A percentile compares a stretch with the other conserved stretches of the same genome.
Evolutionary conservation across 805 yeast species (phyloP).

Genomic region (Brettanomyces sp.): DNA sequence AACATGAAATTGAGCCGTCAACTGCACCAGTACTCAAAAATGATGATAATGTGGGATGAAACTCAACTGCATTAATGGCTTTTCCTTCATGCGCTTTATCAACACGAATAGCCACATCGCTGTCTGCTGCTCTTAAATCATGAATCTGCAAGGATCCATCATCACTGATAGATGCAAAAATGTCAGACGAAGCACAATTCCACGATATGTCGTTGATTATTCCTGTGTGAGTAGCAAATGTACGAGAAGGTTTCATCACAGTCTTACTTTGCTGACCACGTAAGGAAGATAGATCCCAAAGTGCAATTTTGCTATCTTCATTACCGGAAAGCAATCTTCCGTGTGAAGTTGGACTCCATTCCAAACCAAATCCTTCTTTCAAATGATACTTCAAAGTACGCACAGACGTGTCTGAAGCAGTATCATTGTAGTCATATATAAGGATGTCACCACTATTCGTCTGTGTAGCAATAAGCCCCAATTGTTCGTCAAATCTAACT

Average conservation of each 20-base stretch:
- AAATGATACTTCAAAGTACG: constrained; percentile 43
- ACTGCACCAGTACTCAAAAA: constrained; percentile 71
- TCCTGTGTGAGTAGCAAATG: constrained; percentile 42
- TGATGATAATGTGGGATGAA: constrained; percentile 46
- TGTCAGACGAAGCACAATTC: constrained; percentile 31
- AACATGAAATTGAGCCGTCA: constrained; percentile 62
- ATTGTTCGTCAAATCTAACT: constrained; percentile 43
- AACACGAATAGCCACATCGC: constrained; percentile 30
- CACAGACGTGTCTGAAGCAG: constrained; percentile 8
- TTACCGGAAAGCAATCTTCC: constrained; percentile 52
- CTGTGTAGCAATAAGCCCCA: constrained; percentile 43
- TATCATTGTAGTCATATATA: constrained; percentile 27
- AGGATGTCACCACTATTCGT: constrained; percentile 43
- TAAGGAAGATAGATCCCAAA: constrained; percentile 50
- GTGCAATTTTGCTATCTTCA: constrained; percentile 55
- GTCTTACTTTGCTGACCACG: background rate
- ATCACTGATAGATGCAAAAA: constrained; percentile 68
- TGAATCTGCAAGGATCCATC: constrained; percentile 53
- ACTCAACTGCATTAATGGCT: constrained; percentile 55
- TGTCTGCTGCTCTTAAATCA: constrained; percentile 36
- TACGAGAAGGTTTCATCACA: constrained; percentile 33
- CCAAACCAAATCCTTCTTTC: constrained; percentile 60
- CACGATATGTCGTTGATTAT: constrained; percentile 62
- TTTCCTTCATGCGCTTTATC: constrained; percentile 46
- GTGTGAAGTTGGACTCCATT: constrained; percentile 44